Evolutionary conservation across 805 yeast species (phyloP).

Genomic region (Millerozyma miso): DNA sequence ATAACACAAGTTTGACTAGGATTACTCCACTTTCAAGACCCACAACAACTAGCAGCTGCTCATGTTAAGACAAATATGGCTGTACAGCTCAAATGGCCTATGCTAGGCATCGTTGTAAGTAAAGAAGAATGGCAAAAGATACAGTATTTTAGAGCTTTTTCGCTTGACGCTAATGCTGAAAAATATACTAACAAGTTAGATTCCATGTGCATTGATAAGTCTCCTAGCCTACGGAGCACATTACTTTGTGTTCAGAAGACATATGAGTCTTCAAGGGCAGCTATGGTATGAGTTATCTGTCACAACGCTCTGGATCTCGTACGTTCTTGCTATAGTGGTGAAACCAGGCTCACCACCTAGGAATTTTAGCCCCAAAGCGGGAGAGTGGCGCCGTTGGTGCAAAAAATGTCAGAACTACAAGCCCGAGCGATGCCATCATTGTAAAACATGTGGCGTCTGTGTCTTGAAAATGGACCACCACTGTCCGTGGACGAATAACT

Average conservation of each 20-base stretch:
- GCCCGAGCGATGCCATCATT: slow-evolving; percentile 85
- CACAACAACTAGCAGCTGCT: neutral
- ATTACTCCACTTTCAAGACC: neutral
- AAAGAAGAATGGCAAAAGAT: neutral
- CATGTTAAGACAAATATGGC: slow-evolving; percentile 19
- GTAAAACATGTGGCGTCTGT: slow-evolving; percentile 70
- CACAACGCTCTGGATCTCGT: slow-evolving; percentile 68
- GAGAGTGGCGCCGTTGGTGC: slow-evolving; percentile 68
- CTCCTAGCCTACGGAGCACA: slow-evolving; percentile 62
- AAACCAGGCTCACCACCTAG: slow-evolving; percentile 68
- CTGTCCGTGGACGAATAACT: slow-evolving; percentile 88
- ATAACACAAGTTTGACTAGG: neutral
- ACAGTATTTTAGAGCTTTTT: too few relatives aligned
- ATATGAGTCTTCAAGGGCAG: slow-evolving; percentile 37
- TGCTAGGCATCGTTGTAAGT: slow-evolving; percentile 43
- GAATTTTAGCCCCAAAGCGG: slow-evolving; percentile 37
- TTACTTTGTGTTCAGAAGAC: slow-evolving; percentile 46
- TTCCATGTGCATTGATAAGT: slow-evolving; percentile 61
- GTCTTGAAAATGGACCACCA: slow-evolving; percentile 93
- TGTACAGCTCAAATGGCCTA: slow-evolving; percentile 42
- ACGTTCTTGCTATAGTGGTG: slow-evolving; percentile 59
- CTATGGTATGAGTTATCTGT: slow-evolving; percentile 44
- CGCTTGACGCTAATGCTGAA: neutral
- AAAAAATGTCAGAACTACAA: slow-evolving; percentile 66
- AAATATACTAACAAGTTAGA: slow-evolving; percentile 31